Percentiles rank a stretch among this genome's conserved stretches.
These are phyloP conservation scores for Paxillus ammoniavirescens DNA, from an alignment of 768 basidiomycete genomes.

Conservation along the genomic window DNA sequence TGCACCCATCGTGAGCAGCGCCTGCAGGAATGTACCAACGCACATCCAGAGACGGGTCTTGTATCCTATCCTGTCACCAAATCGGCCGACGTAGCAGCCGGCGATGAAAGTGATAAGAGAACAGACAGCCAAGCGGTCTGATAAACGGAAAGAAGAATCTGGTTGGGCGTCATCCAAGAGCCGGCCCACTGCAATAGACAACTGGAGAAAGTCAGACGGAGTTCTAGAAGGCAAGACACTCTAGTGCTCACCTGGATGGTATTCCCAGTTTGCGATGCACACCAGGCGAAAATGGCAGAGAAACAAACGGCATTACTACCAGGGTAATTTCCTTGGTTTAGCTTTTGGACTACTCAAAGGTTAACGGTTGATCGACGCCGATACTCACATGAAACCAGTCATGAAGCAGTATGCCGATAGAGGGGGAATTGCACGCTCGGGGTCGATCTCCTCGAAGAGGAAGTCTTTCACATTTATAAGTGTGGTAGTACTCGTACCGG, in stretches of 20 bases:
- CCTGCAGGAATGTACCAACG: conserved; percentile 64
- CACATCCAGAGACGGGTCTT: conserved; percentile 72
- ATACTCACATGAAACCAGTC: conserved; percentile 66
- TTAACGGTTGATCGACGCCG: background rate
- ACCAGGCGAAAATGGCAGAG: conserved; percentile 78
- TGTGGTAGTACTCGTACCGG: background rate
- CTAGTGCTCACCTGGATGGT: conserved; percentile 51
- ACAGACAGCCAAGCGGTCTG: conserved; percentile 77
- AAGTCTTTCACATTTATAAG: conserved; percentile 3
- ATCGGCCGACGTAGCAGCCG: conserved; percentile 69
- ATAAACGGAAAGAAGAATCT: conserved; percentile 61
- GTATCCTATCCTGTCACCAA: conserved; percentile 70
- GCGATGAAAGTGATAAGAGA: conserved; percentile 68
- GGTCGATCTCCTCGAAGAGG: conserved; percentile 7
- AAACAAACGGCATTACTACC: conserved; percentile 64
- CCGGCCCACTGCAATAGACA: conserved; percentile 76
- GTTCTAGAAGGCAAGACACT: conserved; percentile 1
- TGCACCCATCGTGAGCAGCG: conserved; percentile 69
- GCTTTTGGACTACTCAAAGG: background rate
- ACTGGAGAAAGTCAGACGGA: conserved; percentile 25
- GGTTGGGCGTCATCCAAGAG: conserved; percentile 55
- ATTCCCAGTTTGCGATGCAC: conserved; percentile 78
- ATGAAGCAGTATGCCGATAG: conserved; percentile 67
- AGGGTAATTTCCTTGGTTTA: background rate
- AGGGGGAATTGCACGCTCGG: conserved; percentile 41